A percentile compares a stretch with the other conserved stretches of the same genome.
These are phyloP conservation scores for Quercus parvula DNA, from an alignment of 306 rosid genomes.

Conservation along the genomic window DNA sequence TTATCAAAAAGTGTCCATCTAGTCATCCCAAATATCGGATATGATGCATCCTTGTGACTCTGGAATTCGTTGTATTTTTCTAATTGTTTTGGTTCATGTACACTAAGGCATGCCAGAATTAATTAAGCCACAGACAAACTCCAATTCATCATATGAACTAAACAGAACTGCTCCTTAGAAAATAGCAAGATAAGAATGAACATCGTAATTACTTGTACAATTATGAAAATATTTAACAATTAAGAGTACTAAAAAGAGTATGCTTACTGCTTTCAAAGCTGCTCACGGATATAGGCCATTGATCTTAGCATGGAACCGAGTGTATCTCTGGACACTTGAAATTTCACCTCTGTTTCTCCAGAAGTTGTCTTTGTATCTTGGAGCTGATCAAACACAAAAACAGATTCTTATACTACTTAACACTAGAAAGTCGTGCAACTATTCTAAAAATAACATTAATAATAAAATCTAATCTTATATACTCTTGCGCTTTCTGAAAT, in stretches of 20 bases:
- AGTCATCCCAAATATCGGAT: background rate
- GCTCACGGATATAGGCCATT: conserved; percentile 65
- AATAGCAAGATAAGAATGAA: conserved; percentile 3
- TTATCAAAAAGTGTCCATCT: background rate
- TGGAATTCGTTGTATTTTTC: background rate
- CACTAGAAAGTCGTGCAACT: background rate
- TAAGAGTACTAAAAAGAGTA: conserved; percentile 10
- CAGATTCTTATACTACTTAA: conserved; percentile 7
- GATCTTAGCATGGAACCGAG: conserved; percentile 69
- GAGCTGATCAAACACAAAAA: conserved; percentile 47
- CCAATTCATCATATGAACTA: background rate
- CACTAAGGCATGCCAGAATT: background rate
- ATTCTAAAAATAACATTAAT: background rate
- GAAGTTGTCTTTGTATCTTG: conserved; percentile 68
- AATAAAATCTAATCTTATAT: background rate
- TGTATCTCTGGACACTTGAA: conserved; percentile 75
- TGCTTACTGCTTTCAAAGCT: conserved; percentile 69
- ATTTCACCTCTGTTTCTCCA: conserved; percentile 73
- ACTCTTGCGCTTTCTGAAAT: background rate
- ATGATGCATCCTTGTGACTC: background rate
- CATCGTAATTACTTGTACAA: background rate
- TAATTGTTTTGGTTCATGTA: background rate
- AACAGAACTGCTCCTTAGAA: background rate
- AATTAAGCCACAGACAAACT: background rate
- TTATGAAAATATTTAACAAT: conserved; percentile 9